Base-by-base conservation (phyloP, 306 rosid species). In the Sechiopsis laciniata region DNA sequence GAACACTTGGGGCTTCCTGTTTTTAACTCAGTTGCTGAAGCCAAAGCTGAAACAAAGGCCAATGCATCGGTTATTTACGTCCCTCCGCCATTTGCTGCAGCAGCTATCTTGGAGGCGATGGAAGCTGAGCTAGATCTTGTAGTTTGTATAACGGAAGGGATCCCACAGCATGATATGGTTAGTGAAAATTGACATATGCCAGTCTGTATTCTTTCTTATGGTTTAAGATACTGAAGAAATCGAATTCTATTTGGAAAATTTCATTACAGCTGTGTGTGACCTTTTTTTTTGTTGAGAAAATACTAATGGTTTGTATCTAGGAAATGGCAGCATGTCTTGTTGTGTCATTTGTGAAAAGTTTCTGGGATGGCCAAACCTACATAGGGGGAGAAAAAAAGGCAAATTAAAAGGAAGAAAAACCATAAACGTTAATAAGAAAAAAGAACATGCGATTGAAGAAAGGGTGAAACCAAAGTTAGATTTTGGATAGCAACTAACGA, bases 1-100 rank as follows among this genome's bases (percentile, higher is more conserved):
- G 96, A 95, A 74, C 99, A 95, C 78, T 72, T 91, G 76, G 99
- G 99, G n/a, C 97, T 95, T 74, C 99, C 99, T 7, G 99, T 95
- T 16, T 95, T 91, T 87, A 95, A 95, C 80, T 32, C 87, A 12
- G 97, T 95, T 42, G 96, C 97, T 0, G 99, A 95, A 74, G 99
- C 99, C 9, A 95, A 91, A 80, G 90, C 95, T 29, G 97, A 95
- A 67, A 91, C 99, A 3, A 95, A 85, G 85, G 99, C 99, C 22
- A 88, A 88, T 64, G 97, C 99, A 63, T 86, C 99, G 0, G 99
- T 91, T 62, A 81, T 95, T 54, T 95, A 95, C 76, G 99, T 95
- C 73, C 99, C 97, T 80, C 99, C 99, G 2, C 96, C 99, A 22
- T 95, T 95, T 78, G 99, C 99, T 71, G 96, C 99, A 0, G 88